These are phyloP conservation scores for Cenchrus americanus DNA, from an alignment of 176 grass and related monocot species.

Conservation along the genomic window DNA sequence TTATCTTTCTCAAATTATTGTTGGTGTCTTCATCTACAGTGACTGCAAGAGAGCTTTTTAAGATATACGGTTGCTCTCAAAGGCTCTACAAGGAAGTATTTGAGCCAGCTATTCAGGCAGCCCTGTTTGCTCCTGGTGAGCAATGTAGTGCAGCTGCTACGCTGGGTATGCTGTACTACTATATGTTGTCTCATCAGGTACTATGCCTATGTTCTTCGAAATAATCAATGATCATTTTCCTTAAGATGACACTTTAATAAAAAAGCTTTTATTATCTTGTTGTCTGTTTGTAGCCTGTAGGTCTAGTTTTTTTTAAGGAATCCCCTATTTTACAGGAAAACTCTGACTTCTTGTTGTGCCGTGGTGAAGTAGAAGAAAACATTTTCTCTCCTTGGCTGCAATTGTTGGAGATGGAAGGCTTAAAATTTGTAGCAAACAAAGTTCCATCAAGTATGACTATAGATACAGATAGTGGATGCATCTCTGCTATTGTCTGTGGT, in stretches of 20 bases:
- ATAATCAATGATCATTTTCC: background rate
- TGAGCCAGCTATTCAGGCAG: slow-evolving; percentile 69
- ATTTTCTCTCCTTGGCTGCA: slow-evolving; percentile 84
- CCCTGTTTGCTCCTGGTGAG: slow-evolving; percentile 76
- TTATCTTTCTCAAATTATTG: slow-evolving; percentile 19
- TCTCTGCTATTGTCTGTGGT: slow-evolving; percentile 68
- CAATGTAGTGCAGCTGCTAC: slow-evolving; percentile 86
- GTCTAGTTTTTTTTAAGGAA: slow-evolving; percentile 7
- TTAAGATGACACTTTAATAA: slow-evolving; percentile 16
- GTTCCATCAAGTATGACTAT: slow-evolving; percentile 57
- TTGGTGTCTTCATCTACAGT: slow-evolving; percentile 63
- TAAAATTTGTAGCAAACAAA: slow-evolving; percentile 68
- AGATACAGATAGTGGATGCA: slow-evolving; percentile 55
- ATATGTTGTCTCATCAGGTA: slow-evolving; percentile 89
- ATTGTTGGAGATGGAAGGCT: slow-evolving; percentile 64
- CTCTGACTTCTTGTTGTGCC: slow-evolving; percentile 75
- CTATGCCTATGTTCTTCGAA: slow-evolving; percentile 17
- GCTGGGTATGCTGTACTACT: slow-evolving; percentile 87
- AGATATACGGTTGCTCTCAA: slow-evolving; percentile 77
- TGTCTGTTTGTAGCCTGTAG: background rate
- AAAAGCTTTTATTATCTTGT: slow-evolving; percentile 5
- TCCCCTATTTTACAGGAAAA: slow-evolving; percentile 69
- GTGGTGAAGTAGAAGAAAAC: slow-evolving; percentile 62
- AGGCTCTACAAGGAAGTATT: slow-evolving; percentile 71
- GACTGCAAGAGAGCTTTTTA: slow-evolving; percentile 87